A percentile compares a stretch with the other conserved stretches of the same genome.
These are phyloP conservation scores for Alternaria rosae DNA, from an alignment of 2,329 filamentous ascomycete species.

Conservation along the genomic window DNA sequence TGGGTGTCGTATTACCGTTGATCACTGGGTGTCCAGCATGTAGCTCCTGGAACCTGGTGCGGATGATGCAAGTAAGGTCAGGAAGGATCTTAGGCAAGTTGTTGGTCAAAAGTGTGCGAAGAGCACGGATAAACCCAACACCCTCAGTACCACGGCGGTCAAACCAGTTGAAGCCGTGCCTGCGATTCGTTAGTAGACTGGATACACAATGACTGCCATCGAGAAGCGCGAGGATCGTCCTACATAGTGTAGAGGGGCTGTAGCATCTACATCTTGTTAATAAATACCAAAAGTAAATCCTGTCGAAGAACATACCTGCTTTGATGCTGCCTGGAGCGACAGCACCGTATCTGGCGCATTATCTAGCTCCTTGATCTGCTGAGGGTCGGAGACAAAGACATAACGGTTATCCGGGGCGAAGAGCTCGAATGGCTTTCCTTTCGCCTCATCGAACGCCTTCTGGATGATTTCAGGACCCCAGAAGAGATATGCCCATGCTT, in stretches of 20 bases:
- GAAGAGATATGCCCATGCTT: conserved; percentile 22
- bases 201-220: neutral
- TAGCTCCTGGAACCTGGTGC: conserved; percentile 17
- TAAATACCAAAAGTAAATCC: neutral
- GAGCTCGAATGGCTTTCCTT: conserved; percentile 22
- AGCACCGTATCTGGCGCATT: conserved; percentile 22
- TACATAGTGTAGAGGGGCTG: conserved; percentile 23
- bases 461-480: conserved; percentile 23
- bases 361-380: conserved; percentile 27
- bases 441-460: conserved; percentile 14
- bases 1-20: neutral
- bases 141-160: conserved; percentile 37
- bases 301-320: conserved; percentile 13
- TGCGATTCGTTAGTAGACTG: conserved; percentile 25
- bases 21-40: conserved; percentile 12
- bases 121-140: conserved; percentile 28
- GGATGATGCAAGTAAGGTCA: conserved; percentile 18
- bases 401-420: conserved; percentile 23
- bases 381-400: conserved; percentile 21
- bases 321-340: conserved; percentile 25
- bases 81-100: conserved; percentile 24
- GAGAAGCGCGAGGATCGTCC: neutral
- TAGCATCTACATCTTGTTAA: conserved; percentile 10
- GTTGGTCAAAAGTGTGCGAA: conserved; percentile 32
- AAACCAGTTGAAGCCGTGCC: conserved; percentile 42